Evolutionary conservation across 164 flowering plant species (phyloP).

Genomic region (Nymphaea thermarum): DNA sequence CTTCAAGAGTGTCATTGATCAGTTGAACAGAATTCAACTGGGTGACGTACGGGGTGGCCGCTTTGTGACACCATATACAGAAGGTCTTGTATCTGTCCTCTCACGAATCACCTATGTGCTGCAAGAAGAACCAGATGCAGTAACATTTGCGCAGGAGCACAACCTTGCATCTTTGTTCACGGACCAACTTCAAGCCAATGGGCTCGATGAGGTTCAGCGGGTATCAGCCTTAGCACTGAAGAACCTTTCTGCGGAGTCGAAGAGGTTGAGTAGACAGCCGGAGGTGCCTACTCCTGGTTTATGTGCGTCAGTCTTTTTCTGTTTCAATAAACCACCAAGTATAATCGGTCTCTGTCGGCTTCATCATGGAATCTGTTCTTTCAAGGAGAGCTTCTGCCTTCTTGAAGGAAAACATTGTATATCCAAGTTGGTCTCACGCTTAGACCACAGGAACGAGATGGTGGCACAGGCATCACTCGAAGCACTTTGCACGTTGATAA

Average conservation of each 20-base stretch:
- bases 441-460: conserved; percentile 73
- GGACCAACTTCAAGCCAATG: conserved; percentile 68
- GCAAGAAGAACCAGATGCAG: conserved; percentile 43
- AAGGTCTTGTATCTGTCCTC: conserved; percentile 76
- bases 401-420: conserved; percentile 60
- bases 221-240: conserved; percentile 77
- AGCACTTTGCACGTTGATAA: conserved; percentile 75
- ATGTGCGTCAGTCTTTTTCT: conserved; percentile 55
- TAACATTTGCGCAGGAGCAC: conserved; percentile 48
- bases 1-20: conserved; percentile 37
- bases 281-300: conserved; percentile 55
- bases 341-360: conserved; percentile 57
- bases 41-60: conserved; percentile 69
- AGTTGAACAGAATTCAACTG: conserved; percentile 38
- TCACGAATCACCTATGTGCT: conserved; percentile 71
- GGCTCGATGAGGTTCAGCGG: conserved; percentile 83
- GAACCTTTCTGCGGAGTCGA: conserved; percentile 62
- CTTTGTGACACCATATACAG: conserved; percentile 69
- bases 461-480: conserved; percentile 84
- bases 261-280: conserved; percentile 49
- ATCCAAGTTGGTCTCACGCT: conserved; percentile 59
- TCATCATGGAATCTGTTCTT: conserved; percentile 66
- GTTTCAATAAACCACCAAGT: conserved; percentile 55
- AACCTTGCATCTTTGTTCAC: conserved; percentile 57
- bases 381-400: conserved; percentile 68